phyloP scores from a whole-genome alignment of 2,329 filamentous ascomycete species.

The Nemania bipapillata region DNA sequence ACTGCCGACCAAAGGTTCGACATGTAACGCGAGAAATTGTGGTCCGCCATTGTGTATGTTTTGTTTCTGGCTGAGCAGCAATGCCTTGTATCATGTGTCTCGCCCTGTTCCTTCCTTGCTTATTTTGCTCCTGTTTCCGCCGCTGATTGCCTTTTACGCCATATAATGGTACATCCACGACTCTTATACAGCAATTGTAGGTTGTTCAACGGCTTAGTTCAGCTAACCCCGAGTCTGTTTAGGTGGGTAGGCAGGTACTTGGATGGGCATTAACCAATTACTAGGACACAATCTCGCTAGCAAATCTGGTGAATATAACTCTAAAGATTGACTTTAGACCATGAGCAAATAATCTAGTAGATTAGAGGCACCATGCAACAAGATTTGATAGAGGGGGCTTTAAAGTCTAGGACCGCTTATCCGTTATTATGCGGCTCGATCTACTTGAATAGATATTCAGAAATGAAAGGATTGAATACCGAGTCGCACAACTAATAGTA shows the following conservation, averaged over 20 bases:
- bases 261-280: not conserved
- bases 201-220: not conserved
- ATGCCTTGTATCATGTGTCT: conserved; percentile 36
- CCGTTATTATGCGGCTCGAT: too few species aligned
- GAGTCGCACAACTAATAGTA: not conserved
- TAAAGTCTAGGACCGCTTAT: not conserved
- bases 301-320: conserved; percentile 14
- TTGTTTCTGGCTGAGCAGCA: conserved; percentile 37
- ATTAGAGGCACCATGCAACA: conserved; percentile 10
- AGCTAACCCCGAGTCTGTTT: not conserved
- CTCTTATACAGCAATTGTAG: conserved; percentile 14
- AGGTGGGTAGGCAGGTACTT: conserved; percentile 5
- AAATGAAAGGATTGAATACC: conserved; percentile 3
- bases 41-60: conserved; percentile 51
- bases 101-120: conserved; percentile 33
- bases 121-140: not conserved
- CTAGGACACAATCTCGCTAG: not conserved
- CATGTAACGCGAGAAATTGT: conserved; percentile 52
- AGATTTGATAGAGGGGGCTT: not conserved
- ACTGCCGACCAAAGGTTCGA: conserved; percentile 50
- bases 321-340: not conserved
- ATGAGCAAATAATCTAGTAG: conserved; percentile 15
- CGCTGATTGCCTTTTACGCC: conserved; percentile 7
- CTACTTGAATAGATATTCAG: not conserved
- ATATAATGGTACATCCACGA: conserved; percentile 15